These are phyloP conservation scores for Tricharina praecox DNA, from an alignment of 495 filamentous ascomycete species.

Conservation along the genomic window DNA sequence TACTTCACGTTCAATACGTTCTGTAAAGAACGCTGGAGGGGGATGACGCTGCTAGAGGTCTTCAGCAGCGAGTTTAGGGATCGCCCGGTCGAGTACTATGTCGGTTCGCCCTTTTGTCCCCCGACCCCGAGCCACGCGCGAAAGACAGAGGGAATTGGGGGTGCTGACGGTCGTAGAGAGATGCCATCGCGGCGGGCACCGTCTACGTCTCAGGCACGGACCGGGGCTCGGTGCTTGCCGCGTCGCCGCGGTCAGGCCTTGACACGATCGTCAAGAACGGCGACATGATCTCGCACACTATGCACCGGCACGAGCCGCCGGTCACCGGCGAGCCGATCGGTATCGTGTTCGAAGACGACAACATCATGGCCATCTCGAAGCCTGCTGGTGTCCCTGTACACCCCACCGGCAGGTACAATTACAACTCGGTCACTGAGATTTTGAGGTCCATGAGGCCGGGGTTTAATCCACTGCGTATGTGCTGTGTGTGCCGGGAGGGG, in stretches of 20 bases:
- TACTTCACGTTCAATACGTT: constrained; percentile 88
- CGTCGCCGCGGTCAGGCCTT: constrained; percentile 9
- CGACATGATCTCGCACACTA: constrained; percentile 77
- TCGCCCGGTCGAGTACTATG: constrained; percentile 73
- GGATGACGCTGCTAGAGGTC: constrained; percentile 55
- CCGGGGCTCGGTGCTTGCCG: background rate
- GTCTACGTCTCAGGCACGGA: constrained; percentile 7
- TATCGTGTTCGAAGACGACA: constrained; percentile 76
- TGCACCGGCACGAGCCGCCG: constrained; percentile 91
- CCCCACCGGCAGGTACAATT: constrained; percentile 84
- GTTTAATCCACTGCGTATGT: constrained; percentile 46
- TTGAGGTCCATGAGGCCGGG: constrained; percentile 65
- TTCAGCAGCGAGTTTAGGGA: constrained; percentile 78
- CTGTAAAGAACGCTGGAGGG: constrained; percentile 80
- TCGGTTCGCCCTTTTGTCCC: constrained; percentile 24
- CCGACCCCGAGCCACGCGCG: too few species aligned
- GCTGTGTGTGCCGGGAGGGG: too few species aligned
- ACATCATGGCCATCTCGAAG: constrained; percentile 91
- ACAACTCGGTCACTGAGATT: constrained; percentile 85
- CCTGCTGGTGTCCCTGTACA: constrained; percentile 89
- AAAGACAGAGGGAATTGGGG: too few species aligned
- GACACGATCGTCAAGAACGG: constrained; percentile 54
- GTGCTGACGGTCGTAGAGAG: background rate
- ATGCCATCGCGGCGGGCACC: constrained; percentile 55
- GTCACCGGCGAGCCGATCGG: constrained; percentile 62